A percentile compares a stretch with the other conserved stretches of the same genome.
These are phyloP conservation scores for Oenanthe javanica DNA, from an alignment of 140 eudicot genomes.

Conservation along the genomic window DNA sequence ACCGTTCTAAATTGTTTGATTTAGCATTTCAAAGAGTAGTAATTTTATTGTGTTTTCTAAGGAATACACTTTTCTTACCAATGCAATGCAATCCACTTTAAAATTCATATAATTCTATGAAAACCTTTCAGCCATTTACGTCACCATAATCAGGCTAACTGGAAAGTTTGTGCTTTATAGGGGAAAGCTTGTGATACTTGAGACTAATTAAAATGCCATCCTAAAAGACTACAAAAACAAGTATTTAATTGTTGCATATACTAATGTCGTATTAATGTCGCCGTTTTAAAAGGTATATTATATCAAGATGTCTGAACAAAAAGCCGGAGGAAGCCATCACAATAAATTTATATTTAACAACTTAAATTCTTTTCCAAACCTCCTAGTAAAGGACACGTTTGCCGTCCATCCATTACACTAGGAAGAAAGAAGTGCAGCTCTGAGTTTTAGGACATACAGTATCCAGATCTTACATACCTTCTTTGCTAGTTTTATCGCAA, in stretches of 20 bases:
- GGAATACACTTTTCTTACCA: not conserved
- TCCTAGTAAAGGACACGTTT: not conserved
- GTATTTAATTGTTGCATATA: not conserved
- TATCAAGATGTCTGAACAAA: not conserved
- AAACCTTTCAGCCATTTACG: not conserved
- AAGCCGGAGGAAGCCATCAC: not conserved
- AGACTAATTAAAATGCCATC: not conserved
- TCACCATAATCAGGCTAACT: not conserved
- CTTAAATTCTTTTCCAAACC: not conserved
- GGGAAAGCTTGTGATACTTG: not conserved
- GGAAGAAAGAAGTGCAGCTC: not conserved
- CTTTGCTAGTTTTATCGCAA: slow-evolving; percentile 86
- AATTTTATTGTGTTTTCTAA: not conserved
- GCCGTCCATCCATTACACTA: not conserved
- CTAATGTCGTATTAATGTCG: not conserved
- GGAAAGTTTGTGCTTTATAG: not conserved
- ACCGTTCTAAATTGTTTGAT: not conserved
- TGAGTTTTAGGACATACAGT: not conserved
- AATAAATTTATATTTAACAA: not conserved
- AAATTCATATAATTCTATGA: not conserved
- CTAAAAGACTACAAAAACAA: not conserved
- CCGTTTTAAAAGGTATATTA: not conserved
- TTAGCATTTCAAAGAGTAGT: not conserved
- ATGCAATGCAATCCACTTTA: not conserved
- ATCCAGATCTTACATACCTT: slow-evolving; percentile 39